Evolutionary conservation across 2,329 filamentous ascomycete species (phyloP).

Genomic region (Westerdykella sp.): DNA sequence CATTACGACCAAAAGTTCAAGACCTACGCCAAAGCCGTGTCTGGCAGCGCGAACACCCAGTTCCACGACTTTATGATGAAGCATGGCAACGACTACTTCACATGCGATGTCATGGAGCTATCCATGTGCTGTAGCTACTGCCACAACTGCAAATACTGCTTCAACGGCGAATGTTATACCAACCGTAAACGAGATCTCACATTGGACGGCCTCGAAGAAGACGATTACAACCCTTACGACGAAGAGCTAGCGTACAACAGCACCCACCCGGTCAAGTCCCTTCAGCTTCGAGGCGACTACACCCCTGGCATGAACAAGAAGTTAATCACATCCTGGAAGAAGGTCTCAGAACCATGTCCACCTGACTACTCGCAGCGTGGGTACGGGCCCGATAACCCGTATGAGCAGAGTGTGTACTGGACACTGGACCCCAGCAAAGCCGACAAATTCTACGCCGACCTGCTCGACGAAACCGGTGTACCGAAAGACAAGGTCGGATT

Average conservation of each 20-base stretch:
- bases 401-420: background rate
- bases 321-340: too few relatives aligned
- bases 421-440: conserved; percentile 2
- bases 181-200: too few relatives aligned
- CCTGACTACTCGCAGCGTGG: too few relatives aligned
- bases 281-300: too few relatives aligned
- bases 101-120: background rate
- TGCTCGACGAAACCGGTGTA: conserved; percentile 5
- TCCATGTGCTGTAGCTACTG: background rate
- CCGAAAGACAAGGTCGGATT: conserved; percentile 15
- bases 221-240: too few relatives aligned
- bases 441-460: conserved; percentile 12
- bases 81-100: conserved; percentile 6
- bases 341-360: too few relatives aligned
- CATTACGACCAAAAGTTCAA: conserved; percentile 6
- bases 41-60: background rate
- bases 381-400: too few relatives aligned
- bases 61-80: conserved; percentile 7
- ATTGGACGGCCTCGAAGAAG: too few relatives aligned
- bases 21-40: conserved; percentile 2
- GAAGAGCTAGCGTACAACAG: too few relatives aligned
- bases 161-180: too few relatives aligned
- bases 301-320: too few relatives aligned
- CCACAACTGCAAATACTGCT: background rate
- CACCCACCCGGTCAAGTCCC: too few relatives aligned